A percentile compares a stretch with the other conserved stretches of the same genome.
These are phyloP conservation scores for Triangularia verruculosa DNA, from an alignment of 2,329 filamentous ascomycete genomes.

Conservation along the genomic window DNA sequence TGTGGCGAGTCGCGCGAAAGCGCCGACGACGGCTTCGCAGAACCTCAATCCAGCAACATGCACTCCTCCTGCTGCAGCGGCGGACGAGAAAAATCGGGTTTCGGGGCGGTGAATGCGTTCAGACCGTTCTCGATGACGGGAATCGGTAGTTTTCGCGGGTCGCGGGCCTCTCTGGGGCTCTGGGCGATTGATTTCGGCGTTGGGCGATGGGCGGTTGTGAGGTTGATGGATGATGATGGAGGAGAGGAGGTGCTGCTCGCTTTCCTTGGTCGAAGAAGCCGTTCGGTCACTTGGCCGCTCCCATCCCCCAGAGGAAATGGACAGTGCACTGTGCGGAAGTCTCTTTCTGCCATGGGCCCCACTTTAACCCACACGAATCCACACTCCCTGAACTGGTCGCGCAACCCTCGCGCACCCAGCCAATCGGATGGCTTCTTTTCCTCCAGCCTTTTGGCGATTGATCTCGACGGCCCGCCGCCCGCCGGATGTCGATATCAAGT, in stretches of 20 bases:
- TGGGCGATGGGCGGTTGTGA: constrained; percentile 22
- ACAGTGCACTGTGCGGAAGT: constrained; percentile 23
- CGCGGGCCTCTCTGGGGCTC: constrained; percentile 25
- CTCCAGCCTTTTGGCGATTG: background rate
- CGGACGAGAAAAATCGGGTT: constrained; percentile 21
- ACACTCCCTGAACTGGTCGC: background rate
- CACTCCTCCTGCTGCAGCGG: constrained; percentile 24
- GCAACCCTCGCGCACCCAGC: constrained; percentile 11
- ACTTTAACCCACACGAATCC: constrained; percentile 3
- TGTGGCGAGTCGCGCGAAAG: constrained; percentile 28
- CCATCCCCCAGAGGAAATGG: constrained; percentile 7
- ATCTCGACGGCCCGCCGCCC: constrained; percentile 1
- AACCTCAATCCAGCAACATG: constrained; percentile 25
- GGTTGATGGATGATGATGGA: constrained; percentile 27
- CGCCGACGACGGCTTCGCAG: constrained; percentile 26
- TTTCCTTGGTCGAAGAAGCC: background rate
- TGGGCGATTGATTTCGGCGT: constrained; percentile 25
- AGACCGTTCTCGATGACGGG: constrained; percentile 6
- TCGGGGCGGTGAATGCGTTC: background rate
- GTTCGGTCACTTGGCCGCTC: constrained; percentile 5
- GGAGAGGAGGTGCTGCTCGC: constrained; percentile 22
- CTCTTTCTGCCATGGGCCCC: constrained; percentile 7
- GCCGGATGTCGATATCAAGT: background rate
- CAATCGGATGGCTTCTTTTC: constrained; percentile 19
- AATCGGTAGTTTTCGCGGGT: constrained; percentile 19